Evolutionary conservation across 1,284 basidiomycete species (phyloP).

Genomic region (Ustilago bromivora): DNA sequence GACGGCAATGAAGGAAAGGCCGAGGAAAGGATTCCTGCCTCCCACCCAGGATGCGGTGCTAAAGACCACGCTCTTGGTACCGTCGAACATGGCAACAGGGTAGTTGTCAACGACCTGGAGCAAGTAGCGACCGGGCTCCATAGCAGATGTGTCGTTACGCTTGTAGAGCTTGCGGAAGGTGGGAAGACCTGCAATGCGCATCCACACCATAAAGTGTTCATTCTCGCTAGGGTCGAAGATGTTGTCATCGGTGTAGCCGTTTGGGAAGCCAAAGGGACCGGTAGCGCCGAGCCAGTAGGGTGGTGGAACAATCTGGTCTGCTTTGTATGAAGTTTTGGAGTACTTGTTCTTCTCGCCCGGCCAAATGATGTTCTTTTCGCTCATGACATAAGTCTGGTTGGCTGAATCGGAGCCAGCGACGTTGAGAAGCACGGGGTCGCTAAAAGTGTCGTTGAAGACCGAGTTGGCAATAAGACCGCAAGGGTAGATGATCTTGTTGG

Average conservation of each 20-base stretch:
- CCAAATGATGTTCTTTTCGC: slow-evolving; percentile 89
- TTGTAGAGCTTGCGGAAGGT: slow-evolving; percentile 96
- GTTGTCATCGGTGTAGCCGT: slow-evolving; percentile 78
- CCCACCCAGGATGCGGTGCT: slow-evolving; percentile 98
- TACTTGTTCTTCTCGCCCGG: slow-evolving; percentile 93
- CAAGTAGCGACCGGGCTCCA: slow-evolving; percentile 82
- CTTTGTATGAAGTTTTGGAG: slow-evolving; percentile 64
- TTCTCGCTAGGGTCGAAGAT: slow-evolving; percentile 82
- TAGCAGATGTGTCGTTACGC: slow-evolving; percentile 83
- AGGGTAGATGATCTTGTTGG: slow-evolving; percentile 76
- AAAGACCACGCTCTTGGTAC: slow-evolving; percentile 96
- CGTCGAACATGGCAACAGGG: slow-evolving; percentile 89
- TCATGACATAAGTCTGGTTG: slow-evolving; percentile 77
- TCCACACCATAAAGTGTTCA: slow-evolving; percentile 99
- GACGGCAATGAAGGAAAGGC: slow-evolving; percentile 93
- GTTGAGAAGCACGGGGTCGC: slow-evolving; percentile 76
- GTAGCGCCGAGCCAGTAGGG: slow-evolving; percentile 79
- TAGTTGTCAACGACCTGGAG: slow-evolving; percentile 88
- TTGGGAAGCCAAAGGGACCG: slow-evolving; percentile 74
- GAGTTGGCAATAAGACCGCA: slow-evolving; percentile 98
- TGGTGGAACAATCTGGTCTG: slow-evolving; percentile 83
- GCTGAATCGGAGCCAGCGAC: slow-evolving; percentile 72
- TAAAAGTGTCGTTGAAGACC: slow-evolving; percentile 94
- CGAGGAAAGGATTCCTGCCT: slow-evolving; percentile 95
- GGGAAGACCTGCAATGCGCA: slow-evolving; percentile 95